Percentiles rank a stretch among this genome's conserved stretches.
phyloP scores from a whole-genome alignment of 2,329 filamentous ascomycete species.

The Penicillium sp. region DNA sequence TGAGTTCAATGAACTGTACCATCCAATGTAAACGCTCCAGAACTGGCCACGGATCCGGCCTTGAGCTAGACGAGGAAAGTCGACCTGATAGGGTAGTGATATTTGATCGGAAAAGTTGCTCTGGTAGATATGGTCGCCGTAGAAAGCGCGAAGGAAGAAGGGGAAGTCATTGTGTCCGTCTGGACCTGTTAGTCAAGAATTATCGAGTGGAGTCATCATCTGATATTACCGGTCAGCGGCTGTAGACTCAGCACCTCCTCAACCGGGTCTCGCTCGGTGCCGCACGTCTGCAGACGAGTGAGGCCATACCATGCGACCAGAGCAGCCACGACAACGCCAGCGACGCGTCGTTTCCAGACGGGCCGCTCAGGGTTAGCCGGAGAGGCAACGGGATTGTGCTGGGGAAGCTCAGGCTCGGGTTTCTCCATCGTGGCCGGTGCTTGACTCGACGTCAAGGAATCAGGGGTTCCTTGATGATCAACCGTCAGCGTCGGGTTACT shows the following conservation, averaged over 20 bases:
- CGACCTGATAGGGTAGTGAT: conserved; percentile 69
- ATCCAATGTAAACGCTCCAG: conserved; percentile 81
- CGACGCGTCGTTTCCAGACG: conserved; percentile 11
- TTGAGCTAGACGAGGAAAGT: conserved; percentile 73
- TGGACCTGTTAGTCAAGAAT: conserved; percentile 40
- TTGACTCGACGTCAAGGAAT: not conserved
- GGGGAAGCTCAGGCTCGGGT: conserved; percentile 1
- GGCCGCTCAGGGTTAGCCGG: not conserved
- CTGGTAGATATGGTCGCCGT: conserved; percentile 78
- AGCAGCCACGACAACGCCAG: conserved; percentile 2
- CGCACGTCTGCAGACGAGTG: not conserved
- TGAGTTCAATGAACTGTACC: not conserved
- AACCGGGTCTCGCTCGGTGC: not conserved
- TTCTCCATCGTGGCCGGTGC: conserved; percentile 4
- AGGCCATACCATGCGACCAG: conserved; percentile 9
- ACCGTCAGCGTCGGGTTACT: not conserved
- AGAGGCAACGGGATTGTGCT: not conserved
- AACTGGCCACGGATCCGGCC: conserved; percentile 79
- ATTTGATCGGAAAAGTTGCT: conserved; percentile 65
- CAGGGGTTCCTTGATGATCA: not conserved
- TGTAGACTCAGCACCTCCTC: conserved; percentile 14
- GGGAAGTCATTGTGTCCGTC: conserved; percentile 92
- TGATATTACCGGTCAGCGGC: conserved; percentile 15
- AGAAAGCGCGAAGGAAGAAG: conserved; percentile 69
- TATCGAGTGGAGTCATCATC: not conserved